Base-by-base conservation (phyloP, 2,329 filamentous ascomycete species). In the Alternaria ethzedia region DNA sequence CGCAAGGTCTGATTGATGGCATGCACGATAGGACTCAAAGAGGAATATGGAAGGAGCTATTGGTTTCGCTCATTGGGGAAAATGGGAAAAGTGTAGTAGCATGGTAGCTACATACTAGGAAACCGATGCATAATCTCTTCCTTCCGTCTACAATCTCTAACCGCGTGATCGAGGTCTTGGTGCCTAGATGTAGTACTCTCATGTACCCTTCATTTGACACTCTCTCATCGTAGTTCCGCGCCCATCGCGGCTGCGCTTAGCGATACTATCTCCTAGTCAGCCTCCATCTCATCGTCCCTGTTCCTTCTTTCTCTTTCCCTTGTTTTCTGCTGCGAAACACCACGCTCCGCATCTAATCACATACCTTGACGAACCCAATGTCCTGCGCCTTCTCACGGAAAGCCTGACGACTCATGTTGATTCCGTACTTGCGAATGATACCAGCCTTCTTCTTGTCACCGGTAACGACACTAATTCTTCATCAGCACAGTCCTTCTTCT, bases 361-460 rank as follows among this genome's bases (percentile, higher is more conserved):
- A 52, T 62, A 89, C 88, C 87, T 90, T 90, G 80, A 85, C 82
- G 82, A 90, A 90, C 67, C 88, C 88, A 78, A 90, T 89, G 80
- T 90, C 88, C 73, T 81, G 79, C 70, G 85, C 83, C 85, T 89
- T 89, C 83, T 90, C 88, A 72, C 88, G 80, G 83, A 90, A 90
- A 83, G 87, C 89, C 82, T 87, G 85, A 82, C 87, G 86, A 83
- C 87, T 89, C 84, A 90, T 88, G 78, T 96, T 93, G 78, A 97
- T 88, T 80, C 95, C 95, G 86, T 98, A 98, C 87, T 99, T 99
- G 88, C 96, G 94, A 88, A 99, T 97, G 76, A 99, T 89, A 93
- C 96, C 96, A 78, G 95, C 94, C 17, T 70, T 70, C 59, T 76
- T 76, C 60, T 69, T 75, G 20, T 67, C 63, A 41, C 74, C 74